A percentile compares a stretch with the other conserved stretches of the same genome.
Conservation (phyloP, 441 rosid genomes). For the Rhodomyrtus psidioides region DNA sequence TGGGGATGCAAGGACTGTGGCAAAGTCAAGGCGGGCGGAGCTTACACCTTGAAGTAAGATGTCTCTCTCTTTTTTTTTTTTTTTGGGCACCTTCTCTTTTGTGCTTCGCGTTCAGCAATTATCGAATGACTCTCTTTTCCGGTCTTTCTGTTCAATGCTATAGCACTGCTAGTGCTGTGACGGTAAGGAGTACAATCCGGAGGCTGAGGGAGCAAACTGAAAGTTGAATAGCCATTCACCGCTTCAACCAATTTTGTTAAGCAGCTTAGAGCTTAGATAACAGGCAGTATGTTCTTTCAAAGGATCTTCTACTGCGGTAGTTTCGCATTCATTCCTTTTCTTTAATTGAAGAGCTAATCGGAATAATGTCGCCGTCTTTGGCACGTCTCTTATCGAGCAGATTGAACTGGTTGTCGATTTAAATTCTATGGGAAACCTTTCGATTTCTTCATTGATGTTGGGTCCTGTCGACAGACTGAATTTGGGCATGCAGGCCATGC, state of each 20-base stretch:
- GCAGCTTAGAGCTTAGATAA: neutral
- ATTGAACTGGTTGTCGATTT: neutral
- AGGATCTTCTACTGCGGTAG: neutral
- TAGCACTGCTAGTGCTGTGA: slow-evolving; percentile 91
- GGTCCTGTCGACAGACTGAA: neutral
- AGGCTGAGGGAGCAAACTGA: slow-evolving; percentile 91
- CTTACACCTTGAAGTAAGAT: slow-evolving; percentile 84
- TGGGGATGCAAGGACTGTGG: slow-evolving; percentile 98
- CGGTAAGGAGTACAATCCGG: slow-evolving; percentile 75
- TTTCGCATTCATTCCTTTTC: neutral
- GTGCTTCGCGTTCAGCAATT: neutral
- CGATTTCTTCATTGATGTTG: neutral
- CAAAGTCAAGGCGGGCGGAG: slow-evolving; percentile 91
- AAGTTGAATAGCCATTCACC: slow-evolving; percentile 31
- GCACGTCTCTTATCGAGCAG: too few relatives aligned
- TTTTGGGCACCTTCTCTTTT: neutral
- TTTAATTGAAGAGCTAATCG: neutral
- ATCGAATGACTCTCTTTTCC: neutral
- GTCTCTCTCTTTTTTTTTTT: neutral
- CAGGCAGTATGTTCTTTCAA: neutral
- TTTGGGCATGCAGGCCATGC: neutral
- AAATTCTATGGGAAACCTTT: neutral
- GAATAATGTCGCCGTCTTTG: neutral
- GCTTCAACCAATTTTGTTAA: neutral
- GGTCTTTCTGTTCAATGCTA: neutral